phyloP scores from a whole-genome alignment of 768 basidiomycete species.

The Gloeopeniophorella convolvens region DNA sequence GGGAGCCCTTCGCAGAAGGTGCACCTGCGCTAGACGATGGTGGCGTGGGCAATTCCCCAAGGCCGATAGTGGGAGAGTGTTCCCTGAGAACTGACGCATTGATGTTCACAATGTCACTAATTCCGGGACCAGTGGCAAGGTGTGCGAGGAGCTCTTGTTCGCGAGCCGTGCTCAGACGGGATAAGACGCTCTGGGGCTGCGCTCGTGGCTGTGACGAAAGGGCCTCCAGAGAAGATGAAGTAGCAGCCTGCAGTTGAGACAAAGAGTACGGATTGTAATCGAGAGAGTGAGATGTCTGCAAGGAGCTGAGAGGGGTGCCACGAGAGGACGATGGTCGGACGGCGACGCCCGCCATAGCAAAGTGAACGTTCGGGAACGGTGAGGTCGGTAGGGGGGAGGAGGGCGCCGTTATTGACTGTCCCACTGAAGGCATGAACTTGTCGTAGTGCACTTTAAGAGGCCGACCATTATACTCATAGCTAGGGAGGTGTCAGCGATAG shows the following conservation, averaged over 20 bases:
- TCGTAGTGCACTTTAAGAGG: constrained; percentile 88
- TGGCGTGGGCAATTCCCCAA: constrained; percentile 16
- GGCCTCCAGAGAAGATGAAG: constrained; percentile 1
- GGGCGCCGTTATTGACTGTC: constrained; percentile 16
- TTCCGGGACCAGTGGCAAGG: neutral
- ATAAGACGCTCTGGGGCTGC: constrained; percentile 6
- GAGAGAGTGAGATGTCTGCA: neutral
- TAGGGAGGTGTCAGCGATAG: constrained; percentile 26
- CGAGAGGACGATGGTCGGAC: constrained; percentile 6
- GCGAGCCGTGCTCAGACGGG: neutral
- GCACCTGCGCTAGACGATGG: constrained; percentile 18
- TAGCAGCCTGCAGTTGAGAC: neutral
- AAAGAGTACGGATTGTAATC: constrained; percentile 2
- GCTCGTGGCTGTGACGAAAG: constrained; percentile 5
- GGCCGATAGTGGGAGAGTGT: neutral
- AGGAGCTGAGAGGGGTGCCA: neutral
- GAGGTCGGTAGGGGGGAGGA: constrained; percentile 13
- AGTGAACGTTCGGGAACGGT: constrained; percentile 1
- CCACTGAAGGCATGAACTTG: constrained; percentile 51
- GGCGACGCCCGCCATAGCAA: constrained; percentile 3
- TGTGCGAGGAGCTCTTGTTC: constrained; percentile 10
- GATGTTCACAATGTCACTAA: neutral
- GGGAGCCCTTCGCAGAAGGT: constrained; percentile 6
- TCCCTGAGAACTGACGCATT: neutral
- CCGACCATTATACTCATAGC: constrained; percentile 85